Evolutionary conservation across 2,329 filamentous ascomycete species (phyloP), one percentile per base, ranked within the genome.

Genomic region (Colletotrichum phormii): DNA sequence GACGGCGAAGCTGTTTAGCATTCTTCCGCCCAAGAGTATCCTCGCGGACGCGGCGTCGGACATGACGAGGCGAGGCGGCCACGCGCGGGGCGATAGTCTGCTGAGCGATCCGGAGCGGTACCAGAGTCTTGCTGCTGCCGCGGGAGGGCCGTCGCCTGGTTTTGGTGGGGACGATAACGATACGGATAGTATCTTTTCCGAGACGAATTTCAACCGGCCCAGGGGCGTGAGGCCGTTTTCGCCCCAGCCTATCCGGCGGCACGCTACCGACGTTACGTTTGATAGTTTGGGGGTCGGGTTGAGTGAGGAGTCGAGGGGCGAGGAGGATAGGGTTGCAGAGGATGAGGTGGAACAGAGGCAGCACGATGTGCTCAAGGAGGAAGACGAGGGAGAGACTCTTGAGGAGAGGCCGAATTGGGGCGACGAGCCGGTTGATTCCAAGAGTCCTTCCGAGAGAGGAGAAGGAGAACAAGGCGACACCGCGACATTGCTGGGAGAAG

Each of bases 21-120:
- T 92, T 75, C 81, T 92, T 60, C 89, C 90, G 51, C 88, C 89
- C 13, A 90, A 89, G 80, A 91, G 89, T 77, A 92, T 92, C 76
- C 86, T 92, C 5, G 87, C 88, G 53, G 89, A 90, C 75, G 76
- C 82, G 59, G 82, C 80, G 1, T 84, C 85, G 6, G 84, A 86
- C 69, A 77, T 76, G 75, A 79, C 79, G 64, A 77, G 79, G 71
- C 74, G 67, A 24, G 77, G 74, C 11, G 76, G 80, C 15, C 85
- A 89, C 73, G 80, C 79, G 37, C 84, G 89, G 37, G 83, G 84
- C 26, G 90, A 91, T 77, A 91, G 88, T 77, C 81, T 91, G 67
- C 81, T 89, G 7, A 84, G 87, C 65, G 87, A 88, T 33, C 77
- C 82, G 18, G 86, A 89, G 5, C 82, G 84, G 15, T 91, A 91